Conservation (phyloP, 352 stramenopile species). For the Phytophthora pinifolia region DNA sequence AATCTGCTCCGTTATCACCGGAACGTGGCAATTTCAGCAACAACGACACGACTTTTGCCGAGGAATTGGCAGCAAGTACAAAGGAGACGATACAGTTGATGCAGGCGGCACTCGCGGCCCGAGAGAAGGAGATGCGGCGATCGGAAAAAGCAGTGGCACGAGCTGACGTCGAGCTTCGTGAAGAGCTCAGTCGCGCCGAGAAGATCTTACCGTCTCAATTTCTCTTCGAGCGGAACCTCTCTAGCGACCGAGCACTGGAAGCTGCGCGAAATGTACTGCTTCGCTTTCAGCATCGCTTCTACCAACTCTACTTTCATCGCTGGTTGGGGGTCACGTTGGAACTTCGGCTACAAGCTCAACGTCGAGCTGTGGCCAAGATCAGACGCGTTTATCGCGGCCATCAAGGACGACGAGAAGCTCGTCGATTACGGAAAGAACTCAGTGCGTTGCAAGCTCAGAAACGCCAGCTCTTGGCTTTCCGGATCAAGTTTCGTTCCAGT, state of each 20-base stretch:
- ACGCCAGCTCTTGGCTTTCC: constrained; percentile 36
- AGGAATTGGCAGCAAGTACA: constrained; percentile 8
- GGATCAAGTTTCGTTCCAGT: constrained; percentile 42
- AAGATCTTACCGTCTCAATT: constrained; percentile 49
- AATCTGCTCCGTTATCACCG: constrained; percentile 6
- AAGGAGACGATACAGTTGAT: constrained; percentile 20
- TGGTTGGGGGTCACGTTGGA: constrained; percentile 30
- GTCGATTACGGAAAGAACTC: constrained; percentile 30
- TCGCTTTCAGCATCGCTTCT: constrained; percentile 58
- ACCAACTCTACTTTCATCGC: constrained; percentile 38
- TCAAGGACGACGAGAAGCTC: constrained; percentile 27
- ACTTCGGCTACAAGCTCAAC: constrained; percentile 32
- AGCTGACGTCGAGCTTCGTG: constrained; percentile 28
- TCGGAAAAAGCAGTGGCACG: constrained; percentile 27
- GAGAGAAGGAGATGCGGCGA: constrained; percentile 23
- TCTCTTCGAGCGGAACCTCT: constrained; percentile 62
- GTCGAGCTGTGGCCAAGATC: constrained; percentile 34
- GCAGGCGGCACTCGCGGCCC: constrained; percentile 18
- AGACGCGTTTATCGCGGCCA: constrained; percentile 47
- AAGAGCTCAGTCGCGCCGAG: constrained; percentile 34
- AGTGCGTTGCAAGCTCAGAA: constrained; percentile 27
- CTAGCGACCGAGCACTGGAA: constrained; percentile 39
- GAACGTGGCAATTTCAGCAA: constrained; percentile 7
- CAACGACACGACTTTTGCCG: background rate
- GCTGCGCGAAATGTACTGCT: constrained; percentile 44